Evolutionary conservation across 257 asterid species (phyloP).

Genomic region (Linderniella brevidens): DNA sequence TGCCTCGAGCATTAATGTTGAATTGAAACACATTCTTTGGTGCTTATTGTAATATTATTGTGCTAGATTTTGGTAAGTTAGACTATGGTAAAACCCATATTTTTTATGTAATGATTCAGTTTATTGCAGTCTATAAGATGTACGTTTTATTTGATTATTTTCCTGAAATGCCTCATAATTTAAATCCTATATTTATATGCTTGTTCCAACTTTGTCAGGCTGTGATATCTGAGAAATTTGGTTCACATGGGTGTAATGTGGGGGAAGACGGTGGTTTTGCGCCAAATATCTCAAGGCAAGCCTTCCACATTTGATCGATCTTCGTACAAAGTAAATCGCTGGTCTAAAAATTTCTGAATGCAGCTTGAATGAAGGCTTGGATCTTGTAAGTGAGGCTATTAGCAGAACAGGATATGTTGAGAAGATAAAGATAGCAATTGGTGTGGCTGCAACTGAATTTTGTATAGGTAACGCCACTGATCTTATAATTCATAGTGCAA

Average conservation of each 20-base stretch:
- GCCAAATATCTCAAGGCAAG: constrained; percentile 88
- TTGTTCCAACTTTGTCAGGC: constrained; percentile 30
- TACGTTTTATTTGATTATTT: background rate
- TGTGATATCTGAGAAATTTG: constrained; percentile 63
- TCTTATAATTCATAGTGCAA: background rate
- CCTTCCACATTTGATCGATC: constrained; percentile 11
- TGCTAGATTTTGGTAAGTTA: no score
- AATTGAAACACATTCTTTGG: no score
- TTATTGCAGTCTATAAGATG: no score
- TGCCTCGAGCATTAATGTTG: no score
- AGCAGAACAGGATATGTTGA: constrained; percentile 74
- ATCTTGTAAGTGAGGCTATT: constrained; percentile 87
- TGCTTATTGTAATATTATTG: no score
- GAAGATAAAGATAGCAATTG: constrained; percentile 81
- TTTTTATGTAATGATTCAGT: no score
- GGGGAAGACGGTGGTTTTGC: constrained; percentile 98
- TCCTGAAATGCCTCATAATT: background rate
- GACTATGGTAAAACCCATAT: no score
- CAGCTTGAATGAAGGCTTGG: constrained; percentile 93
- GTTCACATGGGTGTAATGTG: constrained; percentile 72
- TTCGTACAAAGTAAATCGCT: background rate
- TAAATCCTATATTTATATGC: constrained; percentile 1
- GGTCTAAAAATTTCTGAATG: constrained; percentile 12
- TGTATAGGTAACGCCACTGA: constrained; percentile 60
- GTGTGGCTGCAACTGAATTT: constrained; percentile 85